Conservation (phyloP, 2,329 filamentous ascomycete species). For the Aspergillus spinulosporus region DNA sequence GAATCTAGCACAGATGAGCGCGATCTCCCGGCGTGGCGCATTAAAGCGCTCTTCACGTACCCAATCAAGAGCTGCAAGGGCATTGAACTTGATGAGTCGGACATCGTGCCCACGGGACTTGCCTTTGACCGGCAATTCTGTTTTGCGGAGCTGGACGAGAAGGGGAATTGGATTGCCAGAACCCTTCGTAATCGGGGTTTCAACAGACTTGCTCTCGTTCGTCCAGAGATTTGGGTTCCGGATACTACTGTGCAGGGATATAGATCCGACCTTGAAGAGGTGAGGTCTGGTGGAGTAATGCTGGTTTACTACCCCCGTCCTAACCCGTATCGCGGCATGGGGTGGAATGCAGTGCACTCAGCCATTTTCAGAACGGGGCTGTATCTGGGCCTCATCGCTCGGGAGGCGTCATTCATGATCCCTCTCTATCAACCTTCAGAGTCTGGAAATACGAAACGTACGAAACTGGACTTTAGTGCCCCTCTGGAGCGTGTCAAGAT, state of each 20-base stretch:
- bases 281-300: constrained; percentile 55
- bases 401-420: constrained; percentile 51
- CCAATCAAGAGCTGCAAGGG: constrained; percentile 80
- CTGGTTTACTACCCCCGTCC: constrained; percentile 50
- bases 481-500: constrained; percentile 51
- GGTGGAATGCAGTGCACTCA: constrained; percentile 13
- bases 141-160: constrained; percentile 62
- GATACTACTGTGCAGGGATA: constrained; percentile 50
- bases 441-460: too few relatives aligned
- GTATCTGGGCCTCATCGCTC: constrained; percentile 29
- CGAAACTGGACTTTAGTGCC: constrained; percentile 41
- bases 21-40: constrained; percentile 44
- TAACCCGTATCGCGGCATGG: background rate
- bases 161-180: constrained; percentile 46
- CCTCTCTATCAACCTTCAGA: constrained; percentile 52
- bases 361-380: constrained; percentile 31
- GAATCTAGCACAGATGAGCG: constrained; percentile 32
- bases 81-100: constrained; percentile 67
- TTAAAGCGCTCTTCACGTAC: constrained; percentile 75
- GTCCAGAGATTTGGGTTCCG: constrained; percentile 61
- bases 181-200: constrained; percentile 45
- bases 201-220: constrained; percentile 69
- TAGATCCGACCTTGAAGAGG: constrained; percentile 45
- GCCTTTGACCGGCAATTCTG: constrained; percentile 80
- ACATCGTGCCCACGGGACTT: constrained; percentile 68